These are phyloP conservation scores for Claviceps fusiformis DNA, from an alignment of 2,329 filamentous ascomycete genomes.

Conservation along the genomic window DNA sequence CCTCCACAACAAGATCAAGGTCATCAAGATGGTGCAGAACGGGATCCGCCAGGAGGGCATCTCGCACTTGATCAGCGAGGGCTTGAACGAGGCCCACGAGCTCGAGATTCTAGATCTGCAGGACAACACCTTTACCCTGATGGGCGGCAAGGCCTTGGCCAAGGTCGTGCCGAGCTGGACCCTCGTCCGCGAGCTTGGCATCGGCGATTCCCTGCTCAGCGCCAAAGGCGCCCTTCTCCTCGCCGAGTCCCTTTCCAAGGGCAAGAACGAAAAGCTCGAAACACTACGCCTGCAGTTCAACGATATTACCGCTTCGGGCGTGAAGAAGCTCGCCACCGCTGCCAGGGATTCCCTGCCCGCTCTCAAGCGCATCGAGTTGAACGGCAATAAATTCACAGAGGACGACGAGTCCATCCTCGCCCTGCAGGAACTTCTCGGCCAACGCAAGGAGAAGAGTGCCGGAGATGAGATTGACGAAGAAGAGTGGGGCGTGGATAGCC, in stretches of 20 bases:
- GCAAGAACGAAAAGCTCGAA: conserved; percentile 67
- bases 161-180: conserved; percentile 63
- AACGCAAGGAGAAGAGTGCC: conserved; percentile 60
- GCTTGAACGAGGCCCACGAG: conserved; percentile 54
- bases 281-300: conserved; percentile 82
- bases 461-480: conserved; percentile 59
- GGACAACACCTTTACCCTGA: conserved; percentile 89
- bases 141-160: conserved; percentile 66
- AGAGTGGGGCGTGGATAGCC: conserved; percentile 71
- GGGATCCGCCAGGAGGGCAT: conserved; percentile 93
- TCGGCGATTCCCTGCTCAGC: conserved; percentile 77
- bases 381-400: conserved; percentile 89
- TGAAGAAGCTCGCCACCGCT: conserved; percentile 58
- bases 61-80: conserved; percentile 62
- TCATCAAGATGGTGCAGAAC: conserved; percentile 96
- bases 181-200: conserved; percentile 65
- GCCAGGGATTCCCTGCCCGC: conserved; percentile 56
- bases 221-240: conserved; percentile 64
- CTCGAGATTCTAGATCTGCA: conserved; percentile 79
- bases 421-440: conserved; percentile 58
- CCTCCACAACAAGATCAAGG: conserved; percentile 68
- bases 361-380: conserved; percentile 78
- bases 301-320: conserved; percentile 67
- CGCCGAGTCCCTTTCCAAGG: conserved; percentile 57
- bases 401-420: conserved; percentile 60